Evolutionary conservation across 768 basidiomycete genomes (phyloP).

Genomic region (Dentipellis sp.): DNA sequence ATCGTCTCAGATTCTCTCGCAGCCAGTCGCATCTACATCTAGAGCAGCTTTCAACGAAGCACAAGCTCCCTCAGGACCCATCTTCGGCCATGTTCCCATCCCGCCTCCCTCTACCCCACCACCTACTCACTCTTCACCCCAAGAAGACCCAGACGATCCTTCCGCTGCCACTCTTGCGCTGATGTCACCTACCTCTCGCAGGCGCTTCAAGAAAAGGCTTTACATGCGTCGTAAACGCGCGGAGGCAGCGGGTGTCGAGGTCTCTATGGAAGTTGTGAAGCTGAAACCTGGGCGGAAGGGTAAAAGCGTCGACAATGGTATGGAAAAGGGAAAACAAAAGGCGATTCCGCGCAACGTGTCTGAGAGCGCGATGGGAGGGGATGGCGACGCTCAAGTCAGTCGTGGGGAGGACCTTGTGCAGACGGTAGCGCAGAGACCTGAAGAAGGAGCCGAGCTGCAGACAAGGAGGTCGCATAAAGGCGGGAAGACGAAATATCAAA

Average conservation of each 20-base stretch:
- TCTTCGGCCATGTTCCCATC: neutral
- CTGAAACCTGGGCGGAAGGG: constrained; percentile 32
- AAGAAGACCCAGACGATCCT: neutral
- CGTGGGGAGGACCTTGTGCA: neutral
- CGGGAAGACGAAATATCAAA: constrained; percentile 38
- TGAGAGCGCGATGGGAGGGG: neutral
- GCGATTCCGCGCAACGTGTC: neutral
- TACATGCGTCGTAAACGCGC: constrained; percentile 71
- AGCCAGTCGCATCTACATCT: neutral
- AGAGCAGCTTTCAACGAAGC: too few species aligned
- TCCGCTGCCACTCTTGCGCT: constrained; percentile 1
- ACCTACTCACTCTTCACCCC: neutral
- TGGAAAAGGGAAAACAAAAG: neutral
- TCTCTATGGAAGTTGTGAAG: constrained; percentile 22
- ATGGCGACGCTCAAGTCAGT: neutral
- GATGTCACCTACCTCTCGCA: constrained; percentile 40
- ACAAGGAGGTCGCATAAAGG: constrained; percentile 12
- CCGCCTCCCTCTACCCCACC: neutral
- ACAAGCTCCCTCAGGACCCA: neutral
- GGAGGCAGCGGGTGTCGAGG: constrained; percentile 27
- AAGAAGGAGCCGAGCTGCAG: constrained; percentile 1
- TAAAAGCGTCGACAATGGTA: constrained; percentile 1
- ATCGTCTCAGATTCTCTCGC: neutral
- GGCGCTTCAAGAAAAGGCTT: constrained; percentile 51
- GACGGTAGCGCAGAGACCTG: constrained; percentile 10